phyloP scores from a whole-genome alignment of 2,329 filamentous ascomycete genomes.

The Hirsutella rhossiliensis region DNA sequence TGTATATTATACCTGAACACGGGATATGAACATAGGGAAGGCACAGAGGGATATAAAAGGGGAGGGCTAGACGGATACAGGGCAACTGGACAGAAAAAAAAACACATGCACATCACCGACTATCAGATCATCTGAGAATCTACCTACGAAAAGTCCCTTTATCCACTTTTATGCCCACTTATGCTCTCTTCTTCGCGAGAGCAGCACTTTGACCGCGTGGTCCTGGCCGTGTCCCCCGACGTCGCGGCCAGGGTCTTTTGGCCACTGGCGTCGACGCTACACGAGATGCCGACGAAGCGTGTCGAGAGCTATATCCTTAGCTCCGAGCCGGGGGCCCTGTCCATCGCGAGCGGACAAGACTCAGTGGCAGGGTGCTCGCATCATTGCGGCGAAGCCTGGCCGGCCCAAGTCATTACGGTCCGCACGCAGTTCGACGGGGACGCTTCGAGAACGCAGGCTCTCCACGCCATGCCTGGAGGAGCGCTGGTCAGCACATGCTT shows the following conservation, averaged over 20 bases:
- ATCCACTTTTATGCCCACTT: too few relatives aligned
- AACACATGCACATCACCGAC: too few relatives aligned
- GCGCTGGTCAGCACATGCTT: constrained; percentile 40
- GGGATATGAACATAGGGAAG: too few relatives aligned
- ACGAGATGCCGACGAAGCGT: constrained; percentile 31
- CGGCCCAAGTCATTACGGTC: constrained; percentile 21
- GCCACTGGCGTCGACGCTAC: constrained; percentile 24
- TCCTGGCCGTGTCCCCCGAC: constrained; percentile 43
- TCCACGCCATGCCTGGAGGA: constrained; percentile 38
- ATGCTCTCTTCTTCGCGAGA: too few relatives aligned
- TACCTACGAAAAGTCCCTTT: too few relatives aligned
- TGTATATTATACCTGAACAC: too few relatives aligned
- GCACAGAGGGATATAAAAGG: too few relatives aligned
- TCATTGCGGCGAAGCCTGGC: constrained; percentile 10
- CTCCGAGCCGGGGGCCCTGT: constrained; percentile 3
- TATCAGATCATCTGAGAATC: too few relatives aligned
- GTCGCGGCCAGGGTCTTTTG: constrained; percentile 35
- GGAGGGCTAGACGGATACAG: too few relatives aligned
- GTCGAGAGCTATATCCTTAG: constrained; percentile 35
- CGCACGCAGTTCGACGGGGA: constrained; percentile 19
- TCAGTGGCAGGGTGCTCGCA: constrained; percentile 13
- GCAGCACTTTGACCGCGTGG: constrained; percentile 35
- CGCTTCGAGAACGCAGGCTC: constrained; percentile 31
- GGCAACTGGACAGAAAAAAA: too few relatives aligned
- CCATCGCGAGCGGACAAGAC: constrained; percentile 1